Percentiles rank a stretch among this genome's conserved stretches.
Evolutionary conservation across 2,329 filamentous ascomycete genomes (phyloP).

Genomic region (Aureobasidium sp.): DNA sequence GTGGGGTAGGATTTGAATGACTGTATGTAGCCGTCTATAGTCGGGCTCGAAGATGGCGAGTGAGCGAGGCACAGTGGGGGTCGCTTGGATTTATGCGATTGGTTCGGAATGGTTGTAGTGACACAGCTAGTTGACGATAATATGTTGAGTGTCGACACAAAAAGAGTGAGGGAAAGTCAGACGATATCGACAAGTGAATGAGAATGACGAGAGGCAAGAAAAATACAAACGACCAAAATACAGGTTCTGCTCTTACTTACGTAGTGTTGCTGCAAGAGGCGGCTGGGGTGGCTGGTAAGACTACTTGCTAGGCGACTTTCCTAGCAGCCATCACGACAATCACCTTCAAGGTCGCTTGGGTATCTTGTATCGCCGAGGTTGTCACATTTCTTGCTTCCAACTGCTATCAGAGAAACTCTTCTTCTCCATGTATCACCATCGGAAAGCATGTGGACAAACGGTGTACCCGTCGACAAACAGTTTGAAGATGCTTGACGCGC

Average conservation of each 20-base stretch:
- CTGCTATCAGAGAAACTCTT: neutral
- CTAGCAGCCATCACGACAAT: neutral
- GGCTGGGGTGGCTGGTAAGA: conserved; percentile 12
- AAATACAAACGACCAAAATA: conserved; percentile 11
- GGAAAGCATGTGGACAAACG: neutral
- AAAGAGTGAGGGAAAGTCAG: neutral
- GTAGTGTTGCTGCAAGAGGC: conserved; percentile 14
- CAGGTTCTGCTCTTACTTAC: conserved; percentile 11
- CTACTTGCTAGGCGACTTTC: neutral
- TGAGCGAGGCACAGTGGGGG: neutral
- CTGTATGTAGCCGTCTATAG: neutral
- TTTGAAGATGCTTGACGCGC: neutral
- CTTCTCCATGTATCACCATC: neutral
- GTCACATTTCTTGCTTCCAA: neutral
- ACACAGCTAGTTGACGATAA: neutral
- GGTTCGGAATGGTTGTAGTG: neutral
- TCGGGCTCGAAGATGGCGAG: neutral
- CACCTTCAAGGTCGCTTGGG: neutral
- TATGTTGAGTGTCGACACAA: neutral
- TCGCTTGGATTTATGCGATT: neutral
- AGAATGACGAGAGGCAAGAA: neutral
- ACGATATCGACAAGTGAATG: conserved; percentile 5
- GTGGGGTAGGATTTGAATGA: neutral
- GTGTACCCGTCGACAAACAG: neutral
- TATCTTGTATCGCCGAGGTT: neutral